These are phyloP conservation scores for Chytriomyces sp. DNA, from an alignment of 192 early-diverging fungal species.

Conservation along the genomic window DNA sequence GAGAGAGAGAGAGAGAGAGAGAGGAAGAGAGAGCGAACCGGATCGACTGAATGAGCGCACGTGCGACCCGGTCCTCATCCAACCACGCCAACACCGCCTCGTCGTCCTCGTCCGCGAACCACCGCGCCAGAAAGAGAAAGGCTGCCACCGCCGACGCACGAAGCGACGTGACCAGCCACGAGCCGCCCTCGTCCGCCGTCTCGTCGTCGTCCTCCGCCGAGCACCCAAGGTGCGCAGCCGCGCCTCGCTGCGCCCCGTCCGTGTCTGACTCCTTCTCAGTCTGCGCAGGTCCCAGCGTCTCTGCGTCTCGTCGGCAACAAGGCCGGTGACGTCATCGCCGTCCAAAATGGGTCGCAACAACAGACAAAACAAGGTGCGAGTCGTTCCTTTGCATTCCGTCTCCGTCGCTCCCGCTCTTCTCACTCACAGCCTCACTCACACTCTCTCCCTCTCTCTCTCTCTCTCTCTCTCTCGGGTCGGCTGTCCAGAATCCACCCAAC, in stretches of 20 bases:
- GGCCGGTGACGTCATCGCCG: too few species aligned
- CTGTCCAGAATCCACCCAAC: too few species aligned
- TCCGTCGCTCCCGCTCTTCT: neutral
- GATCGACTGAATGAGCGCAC: too few species aligned
- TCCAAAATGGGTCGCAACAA: neutral
- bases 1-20: too few species aligned
- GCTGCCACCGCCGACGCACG: neutral
- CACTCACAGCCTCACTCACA: neutral
- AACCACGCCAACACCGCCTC: neutral
- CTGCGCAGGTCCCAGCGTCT: neutral
- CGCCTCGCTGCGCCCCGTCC: neutral
- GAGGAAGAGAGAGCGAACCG: too few species aligned
- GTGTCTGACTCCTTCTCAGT: constrained; percentile 3
- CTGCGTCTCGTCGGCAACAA: neutral
- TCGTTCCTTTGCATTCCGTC: neutral
- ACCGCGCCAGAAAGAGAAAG: neutral
- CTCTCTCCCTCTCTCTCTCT: too few species aligned
- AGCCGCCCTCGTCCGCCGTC: neutral
- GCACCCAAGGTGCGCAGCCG: neutral
- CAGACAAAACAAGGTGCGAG: neutral
- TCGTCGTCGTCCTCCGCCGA: neutral
- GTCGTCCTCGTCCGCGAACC: neutral
- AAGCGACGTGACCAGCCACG: too few species aligned
- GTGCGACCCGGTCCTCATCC: neutral
- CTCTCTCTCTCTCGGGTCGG: too few species aligned